A percentile compares a stretch with the other conserved stretches of the same genome.
These are phyloP conservation scores for Suhomyces kunorum DNA, from an alignment of 1,139 yeast species.

Conservation along the genomic window DNA sequence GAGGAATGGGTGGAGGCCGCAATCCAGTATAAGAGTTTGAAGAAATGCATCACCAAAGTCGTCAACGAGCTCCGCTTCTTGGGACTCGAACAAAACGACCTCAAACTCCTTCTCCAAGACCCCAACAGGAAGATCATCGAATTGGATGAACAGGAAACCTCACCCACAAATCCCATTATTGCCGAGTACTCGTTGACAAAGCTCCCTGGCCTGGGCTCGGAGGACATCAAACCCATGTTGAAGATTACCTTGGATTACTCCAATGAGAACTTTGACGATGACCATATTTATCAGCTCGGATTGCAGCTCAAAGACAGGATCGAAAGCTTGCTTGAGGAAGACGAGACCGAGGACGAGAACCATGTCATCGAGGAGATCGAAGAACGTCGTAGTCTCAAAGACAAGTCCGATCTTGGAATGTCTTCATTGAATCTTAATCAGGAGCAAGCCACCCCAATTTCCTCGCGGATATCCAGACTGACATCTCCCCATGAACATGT, in stretches of 20 bases:
- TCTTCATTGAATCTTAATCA: background rate
- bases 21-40: slow-evolving; percentile 68
- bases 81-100: slow-evolving; percentile 54
- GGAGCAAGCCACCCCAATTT: background rate
- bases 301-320: slow-evolving; percentile 34
- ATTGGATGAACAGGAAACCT: slow-evolving; percentile 34
- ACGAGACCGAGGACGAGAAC: slow-evolving; percentile 17
- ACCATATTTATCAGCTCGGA: slow-evolving; percentile 39
- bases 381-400: slow-evolving; percentile 7
- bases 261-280: slow-evolving; percentile 34
- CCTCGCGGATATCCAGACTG: slow-evolving; percentile 8
- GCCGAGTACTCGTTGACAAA: slow-evolving; percentile 47
- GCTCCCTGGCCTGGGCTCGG: slow-evolving; percentile 18
- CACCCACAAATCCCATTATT: slow-evolving; percentile 41
- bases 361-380: slow-evolving; percentile 6
- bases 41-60: slow-evolving; percentile 63
- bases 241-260: slow-evolving; percentile 41
- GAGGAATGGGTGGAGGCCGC: slow-evolving; percentile 69
- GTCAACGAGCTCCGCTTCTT: slow-evolving; percentile 57
- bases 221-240: slow-evolving; percentile 37
- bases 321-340: slow-evolving; percentile 27
- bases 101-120: slow-evolving; percentile 44
- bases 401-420: background rate
- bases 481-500: slow-evolving; percentile 17
- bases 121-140: slow-evolving; percentile 32